Base-by-base conservation (phyloP, 2,329 filamentous ascomycete species). In the Exophiala viscosa region DNA sequence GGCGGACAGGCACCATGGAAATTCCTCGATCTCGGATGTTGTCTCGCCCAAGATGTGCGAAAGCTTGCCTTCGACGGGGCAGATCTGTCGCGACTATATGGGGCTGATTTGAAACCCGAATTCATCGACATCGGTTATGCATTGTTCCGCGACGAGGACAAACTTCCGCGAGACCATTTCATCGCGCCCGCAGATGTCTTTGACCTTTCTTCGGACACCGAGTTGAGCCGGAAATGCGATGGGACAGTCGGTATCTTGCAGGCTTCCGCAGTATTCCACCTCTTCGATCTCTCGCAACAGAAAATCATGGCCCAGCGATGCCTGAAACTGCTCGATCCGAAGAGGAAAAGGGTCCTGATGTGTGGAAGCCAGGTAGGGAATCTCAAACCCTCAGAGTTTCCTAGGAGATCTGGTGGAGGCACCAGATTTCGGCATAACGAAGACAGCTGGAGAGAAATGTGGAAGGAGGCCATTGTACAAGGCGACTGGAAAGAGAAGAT, bases 381-480 rank as follows among this genome's bases (percentile, higher is more conserved):
- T 50, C 42, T 60, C 9, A 48, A 57, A 28, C 49, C 60, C 6
- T 38, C 44, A 5, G 55, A 64, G 44, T 56, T 52, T 14, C 40
- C 58, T 11, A 43, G 58, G 36, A 44, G 48, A 28, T 45, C 52
- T 14, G 48, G 50, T 14, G 46, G 58, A 15, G 54, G 59, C 14
- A 46, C 31, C 13, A 54, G 53, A 10, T 62, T 60, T 47, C 47
- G 56, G n/a, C 60, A 63, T 61, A 71, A 78, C 55, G 68, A 72
- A 32, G 62, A 66, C 6, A 79, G 73, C 50, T 83, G 81, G 66
- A 74, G 77, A 59, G 62, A 62, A 33, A 66, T 83, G 18, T 83
- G 80, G 80, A 70, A 79, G 47, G 74, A 80, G 54, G 72, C 81
- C 20, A 77, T 77, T 7, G 56, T 53, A 31, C 62, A 74, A 47